Evolutionary conservation across 352 stramenopile genomes (phyloP), one percentile per base, ranked within the genome.

Genomic region (Phytophthora hibernalis): DNA sequence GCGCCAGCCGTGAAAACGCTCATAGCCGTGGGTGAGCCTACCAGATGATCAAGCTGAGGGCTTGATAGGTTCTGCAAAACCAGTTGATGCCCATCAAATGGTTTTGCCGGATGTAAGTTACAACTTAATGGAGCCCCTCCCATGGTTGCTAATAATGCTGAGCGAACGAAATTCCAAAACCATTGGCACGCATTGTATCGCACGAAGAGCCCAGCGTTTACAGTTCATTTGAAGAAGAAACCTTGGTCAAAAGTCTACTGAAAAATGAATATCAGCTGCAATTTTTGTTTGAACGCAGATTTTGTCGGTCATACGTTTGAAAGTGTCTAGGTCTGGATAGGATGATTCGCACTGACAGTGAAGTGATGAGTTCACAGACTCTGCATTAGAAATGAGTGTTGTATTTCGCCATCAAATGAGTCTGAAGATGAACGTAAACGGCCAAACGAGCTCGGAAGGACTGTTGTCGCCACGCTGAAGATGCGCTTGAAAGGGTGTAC

Each of bases 61-160:
- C 28, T 33, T 33, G 28, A 12, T 7, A 9, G 28, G 1, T 33
- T 33, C 28, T 33, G 28, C 7, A 33, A 33, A 47, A 47, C 40
- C 40, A 47, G n/a, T 47, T 47, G 40, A 47, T 11, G 20, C 40
- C n/a, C n/a, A 47, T 12, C 40, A 47, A 47, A 12, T 47, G 40
- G 40, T 13, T 45, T 45, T 45, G 2, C 15, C 13, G 2, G n/a
- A 26, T 24, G 40, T 47, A 4, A 24, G n/a, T 47, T 47, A 47
- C 40, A 47, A n/a, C 8, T 47, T 21, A 5, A 15, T 2, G 40
- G 40, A 7, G 40, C n/a, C 40, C 6, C 16, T 8, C 13, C 6
- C n/a, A 24, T 15, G 40, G 40, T 47, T 47, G 40, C 40, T 47
- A 47, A 47, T 47, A 47, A 47, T 47, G 40, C 40, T 40, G 33